Evolutionary conservation across 2,329 filamentous ascomycete species (phyloP), one percentile per base, ranked within the genome.

Genomic region (Westerdykella sp.): DNA sequence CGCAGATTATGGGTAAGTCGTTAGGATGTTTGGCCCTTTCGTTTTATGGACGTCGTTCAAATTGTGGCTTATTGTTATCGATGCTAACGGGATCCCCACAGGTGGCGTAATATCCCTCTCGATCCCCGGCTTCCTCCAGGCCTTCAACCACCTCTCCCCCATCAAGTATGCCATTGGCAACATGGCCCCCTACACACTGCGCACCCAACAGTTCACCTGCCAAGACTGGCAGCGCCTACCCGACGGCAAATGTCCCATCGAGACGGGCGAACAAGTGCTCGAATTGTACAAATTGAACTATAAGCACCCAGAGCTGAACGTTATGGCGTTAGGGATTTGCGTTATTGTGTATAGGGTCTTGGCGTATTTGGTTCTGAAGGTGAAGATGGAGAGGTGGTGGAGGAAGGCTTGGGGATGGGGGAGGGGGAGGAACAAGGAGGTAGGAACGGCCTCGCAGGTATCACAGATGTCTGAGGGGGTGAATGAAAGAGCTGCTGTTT

Each of bases 91-190:
- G 9, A 28, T 28, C 7, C 14, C 16, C 16, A 6, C 15, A 60
- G 57, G 78, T 0, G 85, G 85, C 1, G 72, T 88, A 28, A 76
- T 89, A 63, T 84, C 79, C 44, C 81, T 87, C 50, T 69, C 82
- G 53, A 81, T 88, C 69, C 83, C 85, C 1, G 55, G 62, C 3
- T 76, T 87, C 13, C 77, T 88, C 37, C 71, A 80, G 49, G 80
- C 74, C 0, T 74, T 87, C 59, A 89, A 89, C 60, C 82, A 87
- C 60, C 73, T 89, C 37, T 81, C 76, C 1, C 85, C 85, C 0
- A 75, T 87, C 41, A 82, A 85, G 41, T 90, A 87, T 57, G 75
- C 78, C 0, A 73, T 83, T 3, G 78, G 79, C 0, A 84, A 84
- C 28, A 66, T 90, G 32, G 81, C 80, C 1, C 78, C 80, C 0